Evolutionary conservation across 441 rosid genomes (phyloP), one percentile per base, ranked within the genome.

Genomic region (Erysimum cheiri): DNA sequence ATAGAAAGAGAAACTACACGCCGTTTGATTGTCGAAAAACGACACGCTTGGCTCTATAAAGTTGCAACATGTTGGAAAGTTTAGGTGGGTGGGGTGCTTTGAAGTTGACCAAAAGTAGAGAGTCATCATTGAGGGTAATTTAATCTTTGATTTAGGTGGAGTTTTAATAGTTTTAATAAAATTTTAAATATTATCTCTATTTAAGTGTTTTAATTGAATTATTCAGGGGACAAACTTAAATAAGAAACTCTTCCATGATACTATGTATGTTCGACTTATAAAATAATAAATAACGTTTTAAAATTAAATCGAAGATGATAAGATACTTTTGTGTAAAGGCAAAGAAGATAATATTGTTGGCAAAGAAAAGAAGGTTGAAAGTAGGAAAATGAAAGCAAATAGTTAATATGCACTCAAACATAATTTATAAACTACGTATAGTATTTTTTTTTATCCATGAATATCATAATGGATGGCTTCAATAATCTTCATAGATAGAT

Each of bases 291-390:
- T 19, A 5, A n/a, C 39, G 14, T 24, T 40, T 41, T 10, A 41
- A 32, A 52, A 17, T 10, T 53, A 32, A 52, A 17, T 13, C 31
- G 15, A 54, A 35, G 48, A 43, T 19, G 68, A 60, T 52, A 71
- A 62, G 24, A 71, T 71, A 5, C 56, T 17, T 71, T 55, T 71
- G 33, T 46, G 41, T 64, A 29, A 71, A 71, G 24, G 50, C 14
- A 47, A 15, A 56, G 26, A 64, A 55, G 75, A 71, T 63, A 47
- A 64, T 19, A 47, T 29, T 57, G 48, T 62, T 53, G 63, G 54
- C 48, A 12, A 46, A 4, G 12, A 36, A 33, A 61, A 62, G 61
- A 53, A 41, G 40, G 10, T 24, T 33, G 58, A 37, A 55, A 47
- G 56, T 6, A 50, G 54, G 19, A 52, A 14, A 43, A 43, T 32